Evolutionary conservation across 2,329 filamentous ascomycete genomes (phyloP).

Genomic region (Nemania sp.): DNA sequence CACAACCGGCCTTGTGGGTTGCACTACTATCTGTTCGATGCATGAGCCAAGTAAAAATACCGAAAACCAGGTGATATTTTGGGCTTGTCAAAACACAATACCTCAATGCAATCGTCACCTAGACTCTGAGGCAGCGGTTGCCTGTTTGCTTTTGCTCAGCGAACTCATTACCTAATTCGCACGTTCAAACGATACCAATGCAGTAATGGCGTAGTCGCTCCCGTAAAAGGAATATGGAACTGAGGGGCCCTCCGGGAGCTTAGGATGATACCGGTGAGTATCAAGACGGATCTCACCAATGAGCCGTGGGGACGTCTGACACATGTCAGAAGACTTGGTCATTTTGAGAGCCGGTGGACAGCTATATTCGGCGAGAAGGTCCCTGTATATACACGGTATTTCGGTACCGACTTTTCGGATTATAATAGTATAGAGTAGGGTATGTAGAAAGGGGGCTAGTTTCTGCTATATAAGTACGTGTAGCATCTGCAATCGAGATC

Average conservation of each 20-base stretch:
- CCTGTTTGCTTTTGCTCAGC: too few relatives aligned
- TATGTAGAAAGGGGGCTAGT: neutral
- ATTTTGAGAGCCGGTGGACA: neutral
- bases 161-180: too few relatives aligned
- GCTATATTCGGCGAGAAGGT: neutral
- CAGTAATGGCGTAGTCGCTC: neutral
- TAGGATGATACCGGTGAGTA: neutral
- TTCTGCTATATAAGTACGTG: too few relatives aligned
- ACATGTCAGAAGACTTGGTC: neutral
- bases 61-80: too few relatives aligned
- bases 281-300: slow-evolving; percentile 5
- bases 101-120: too few relatives aligned
- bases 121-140: too few relatives aligned
- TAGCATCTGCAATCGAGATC: neutral
- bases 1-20: neutral
- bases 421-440: neutral
- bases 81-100: too few relatives aligned
- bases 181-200: too few relatives aligned
- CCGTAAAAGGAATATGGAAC: slow-evolving; percentile 6
- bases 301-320: slow-evolving; percentile 5
- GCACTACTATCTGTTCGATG: too few relatives aligned
- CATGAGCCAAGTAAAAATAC: too few relatives aligned
- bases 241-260: neutral
- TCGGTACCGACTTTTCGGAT: neutral
- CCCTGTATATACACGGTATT: neutral